Percentiles rank a stretch among this genome's conserved stretches.
phyloP scores from a whole-genome alignment of 352 stramenopile genomes.

The Pythium angustatum region DNA sequence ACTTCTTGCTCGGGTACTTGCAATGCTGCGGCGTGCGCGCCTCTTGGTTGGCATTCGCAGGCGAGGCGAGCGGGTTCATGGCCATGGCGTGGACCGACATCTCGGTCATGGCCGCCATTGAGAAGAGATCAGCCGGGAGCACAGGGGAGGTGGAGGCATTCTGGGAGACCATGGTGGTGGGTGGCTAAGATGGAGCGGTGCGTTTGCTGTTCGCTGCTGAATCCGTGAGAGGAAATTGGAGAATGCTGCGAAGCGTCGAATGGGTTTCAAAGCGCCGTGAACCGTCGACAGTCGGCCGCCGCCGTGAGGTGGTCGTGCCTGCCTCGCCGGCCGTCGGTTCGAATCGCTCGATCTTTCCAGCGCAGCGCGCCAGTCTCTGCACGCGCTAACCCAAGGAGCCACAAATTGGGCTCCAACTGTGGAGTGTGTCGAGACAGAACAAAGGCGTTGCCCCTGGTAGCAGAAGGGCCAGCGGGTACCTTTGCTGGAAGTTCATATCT shows the following conservation, averaged over 20 bases:
- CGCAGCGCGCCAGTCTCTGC: conserved; percentile 9
- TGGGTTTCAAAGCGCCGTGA: no score
- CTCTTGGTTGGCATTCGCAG: conserved; percentile 8
- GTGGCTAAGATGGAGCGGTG: background rate
- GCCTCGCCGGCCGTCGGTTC: background rate
- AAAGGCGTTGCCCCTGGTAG: background rate
- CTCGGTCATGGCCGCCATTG: conserved; percentile 29
- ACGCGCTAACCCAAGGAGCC: conserved; percentile 19
- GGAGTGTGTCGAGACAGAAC: conserved; percentile 30
- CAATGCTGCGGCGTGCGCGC: conserved; percentile 31
- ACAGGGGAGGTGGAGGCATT: conserved; percentile 22
- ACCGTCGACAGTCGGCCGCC: no score
- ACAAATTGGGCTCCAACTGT: conserved; percentile 13
- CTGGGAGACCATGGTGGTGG: conserved; percentile 29
- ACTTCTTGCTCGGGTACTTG: conserved; percentile 85
- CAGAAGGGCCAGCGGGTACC: conserved; percentile 1
- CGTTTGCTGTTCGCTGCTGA: background rate
- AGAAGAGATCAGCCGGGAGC: conserved; percentile 26
- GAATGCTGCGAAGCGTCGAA: conserved; percentile 14
- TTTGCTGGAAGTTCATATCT: conserved; percentile 6
- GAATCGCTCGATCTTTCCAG: conserved; percentile 26
- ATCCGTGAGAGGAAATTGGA: conserved; percentile 12
- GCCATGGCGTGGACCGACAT: conserved; percentile 29
- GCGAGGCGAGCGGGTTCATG: conserved; percentile 13
- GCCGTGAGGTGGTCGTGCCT: background rate